Conservation (phyloP, 768 basidiomycete genomes). For the Chalciporus sphaerocephalus region DNA sequence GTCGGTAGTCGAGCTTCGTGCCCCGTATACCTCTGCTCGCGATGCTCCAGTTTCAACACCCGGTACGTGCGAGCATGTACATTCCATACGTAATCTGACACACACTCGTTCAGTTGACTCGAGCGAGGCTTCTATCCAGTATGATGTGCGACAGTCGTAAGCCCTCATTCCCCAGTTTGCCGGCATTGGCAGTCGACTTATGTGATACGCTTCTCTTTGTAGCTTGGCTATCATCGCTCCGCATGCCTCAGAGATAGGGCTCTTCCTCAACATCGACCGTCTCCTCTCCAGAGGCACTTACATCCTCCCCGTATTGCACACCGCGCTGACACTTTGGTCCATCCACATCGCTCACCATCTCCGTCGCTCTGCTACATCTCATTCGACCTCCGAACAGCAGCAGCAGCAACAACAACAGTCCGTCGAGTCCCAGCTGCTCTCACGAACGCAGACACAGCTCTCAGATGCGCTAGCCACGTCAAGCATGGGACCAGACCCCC, state of each 20-base stretch:
- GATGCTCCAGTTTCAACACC: not conserved
- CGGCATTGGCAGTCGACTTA: not conserved
- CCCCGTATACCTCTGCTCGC: slow-evolving; percentile 39
- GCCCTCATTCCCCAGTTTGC: not conserved
- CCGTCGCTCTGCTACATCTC: too few relatives aligned
- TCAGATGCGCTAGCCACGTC: slow-evolving; percentile 42
- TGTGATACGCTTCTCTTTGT: slow-evolving; percentile 1
- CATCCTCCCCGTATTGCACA: slow-evolving; percentile 47
- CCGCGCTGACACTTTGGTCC: slow-evolving; percentile 51
- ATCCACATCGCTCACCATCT: slow-evolving; percentile 43
- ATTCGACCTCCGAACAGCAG: slow-evolving; percentile 28
- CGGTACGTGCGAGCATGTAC: too few relatives aligned
- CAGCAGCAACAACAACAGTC: slow-evolving; percentile 20
- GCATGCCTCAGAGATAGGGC: slow-evolving; percentile 55
- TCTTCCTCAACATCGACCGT: slow-evolving; percentile 55
- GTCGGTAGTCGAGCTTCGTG: slow-evolving; percentile 46
- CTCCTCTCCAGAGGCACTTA: slow-evolving; percentile 40
- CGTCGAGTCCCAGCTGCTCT: slow-evolving; percentile 35
- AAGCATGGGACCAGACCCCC: slow-evolving; percentile 29
- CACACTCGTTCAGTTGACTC: not conserved
- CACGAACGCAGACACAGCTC: slow-evolving; percentile 44
- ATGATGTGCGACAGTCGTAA: not conserved
- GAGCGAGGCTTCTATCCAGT: not conserved
- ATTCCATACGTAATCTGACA: too few relatives aligned
- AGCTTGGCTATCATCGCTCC: slow-evolving; percentile 43